Conservation (phyloP, 208 protist species). For the Naegleria fowleri region DNA sequence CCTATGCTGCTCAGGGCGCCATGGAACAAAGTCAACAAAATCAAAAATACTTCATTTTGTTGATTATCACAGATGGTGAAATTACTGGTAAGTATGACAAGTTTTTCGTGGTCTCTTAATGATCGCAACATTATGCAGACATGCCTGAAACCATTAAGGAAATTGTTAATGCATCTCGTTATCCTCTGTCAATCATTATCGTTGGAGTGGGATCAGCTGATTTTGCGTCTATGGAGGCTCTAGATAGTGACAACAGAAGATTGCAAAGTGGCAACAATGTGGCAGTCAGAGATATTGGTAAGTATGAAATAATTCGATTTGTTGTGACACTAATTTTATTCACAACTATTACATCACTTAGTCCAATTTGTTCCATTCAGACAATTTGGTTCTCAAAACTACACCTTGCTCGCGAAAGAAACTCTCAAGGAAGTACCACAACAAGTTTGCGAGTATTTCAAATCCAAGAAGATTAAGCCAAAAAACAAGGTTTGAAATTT, state of each 20-base stretch:
- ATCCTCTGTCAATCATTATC: slow-evolving; percentile 78
- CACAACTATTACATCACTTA: neutral
- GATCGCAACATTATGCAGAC: slow-evolving; percentile 52
- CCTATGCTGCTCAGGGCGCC: neutral
- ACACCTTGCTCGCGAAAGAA: neutral
- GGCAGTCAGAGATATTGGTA: slow-evolving; percentile 31
- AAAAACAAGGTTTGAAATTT: slow-evolving; percentile 14
- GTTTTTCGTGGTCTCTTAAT: neutral
- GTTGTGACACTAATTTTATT: neutral
- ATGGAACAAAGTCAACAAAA: slow-evolving; percentile 5
- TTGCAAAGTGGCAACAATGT: neutral
- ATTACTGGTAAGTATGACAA: neutral
- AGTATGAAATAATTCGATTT: slow-evolving; percentile 24
- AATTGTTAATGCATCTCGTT: slow-evolving; percentile 60
- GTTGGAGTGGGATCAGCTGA: slow-evolving; percentile 74
- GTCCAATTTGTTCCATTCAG: slow-evolving; percentile 32
- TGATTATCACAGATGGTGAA: slow-evolving; percentile 29
- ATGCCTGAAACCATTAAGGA: slow-evolving; percentile 64
- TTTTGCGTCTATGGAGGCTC: slow-evolving; percentile 76
- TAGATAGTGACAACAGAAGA: slow-evolving; percentile 59
- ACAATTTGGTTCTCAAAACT: neutral
- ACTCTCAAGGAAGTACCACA: slow-evolving; percentile 10
- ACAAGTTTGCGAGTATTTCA: neutral
- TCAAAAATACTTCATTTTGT: slow-evolving; percentile 32
- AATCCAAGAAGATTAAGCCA: neutral